Evolutionary conservation across 768 basidiomycete genomes (phyloP).

Genomic region (Calocera cornea): DNA sequence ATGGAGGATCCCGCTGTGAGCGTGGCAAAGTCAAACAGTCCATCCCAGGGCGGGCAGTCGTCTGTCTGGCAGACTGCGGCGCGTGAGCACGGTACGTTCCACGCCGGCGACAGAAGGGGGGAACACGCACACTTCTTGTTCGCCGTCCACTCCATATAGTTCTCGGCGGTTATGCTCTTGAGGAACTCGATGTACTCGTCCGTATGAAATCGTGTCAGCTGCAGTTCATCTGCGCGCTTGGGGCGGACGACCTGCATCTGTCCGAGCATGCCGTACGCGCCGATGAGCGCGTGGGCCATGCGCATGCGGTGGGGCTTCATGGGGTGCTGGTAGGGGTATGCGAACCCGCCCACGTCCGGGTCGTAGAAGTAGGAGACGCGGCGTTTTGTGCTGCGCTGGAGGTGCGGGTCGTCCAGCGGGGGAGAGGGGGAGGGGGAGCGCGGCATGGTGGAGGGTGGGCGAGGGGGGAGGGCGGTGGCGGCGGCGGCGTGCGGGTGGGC

Average conservation of each 20-base stretch:
- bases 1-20: slow-evolving; percentile 94
- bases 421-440: neutral
- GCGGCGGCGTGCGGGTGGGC: no score
- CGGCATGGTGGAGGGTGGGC: neutral
- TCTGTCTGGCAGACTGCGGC: slow-evolving; percentile 53
- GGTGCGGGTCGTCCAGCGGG: neutral
- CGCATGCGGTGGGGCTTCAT: slow-evolving; percentile 96
- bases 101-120: neutral
- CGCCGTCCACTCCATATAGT: slow-evolving; percentile 69
- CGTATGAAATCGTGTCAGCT: slow-evolving; percentile 91
- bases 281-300: slow-evolving; percentile 82
- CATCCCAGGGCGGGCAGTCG: slow-evolving; percentile 94
- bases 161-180: slow-evolving; percentile 79
- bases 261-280: slow-evolving; percentile 83
- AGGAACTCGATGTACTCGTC: slow-evolving; percentile 97
- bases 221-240: slow-evolving; percentile 51
- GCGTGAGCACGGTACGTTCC: neutral
- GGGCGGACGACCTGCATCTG: slow-evolving; percentile 82
- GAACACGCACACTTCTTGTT: slow-evolving; percentile 63
- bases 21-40: slow-evolving; percentile 91
- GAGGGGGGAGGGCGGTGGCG: neutral
- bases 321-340: slow-evolving; percentile 77
- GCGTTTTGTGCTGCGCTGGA: neutral
- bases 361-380: slow-evolving; percentile 3
- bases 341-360: slow-evolving; percentile 44